These are phyloP conservation scores for Neopestalotiopsis sp. DNA, from an alignment of 2,329 filamentous ascomycete species.

Conservation along the genomic window DNA sequence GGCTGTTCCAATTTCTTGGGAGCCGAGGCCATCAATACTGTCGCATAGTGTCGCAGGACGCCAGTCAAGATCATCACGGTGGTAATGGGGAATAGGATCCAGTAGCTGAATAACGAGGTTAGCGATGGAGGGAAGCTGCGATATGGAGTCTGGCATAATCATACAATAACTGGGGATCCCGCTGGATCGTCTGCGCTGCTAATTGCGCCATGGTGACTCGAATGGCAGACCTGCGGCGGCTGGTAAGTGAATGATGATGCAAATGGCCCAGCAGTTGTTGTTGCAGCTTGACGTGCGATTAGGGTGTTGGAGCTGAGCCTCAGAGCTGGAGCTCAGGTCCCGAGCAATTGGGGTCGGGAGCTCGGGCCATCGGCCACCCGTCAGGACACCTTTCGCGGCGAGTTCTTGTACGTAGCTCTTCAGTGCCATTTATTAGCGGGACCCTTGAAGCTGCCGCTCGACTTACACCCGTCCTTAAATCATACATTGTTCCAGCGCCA, in stretches of 20 bases:
- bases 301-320: not conserved
- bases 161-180: conserved; percentile 98
- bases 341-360: not conserved
- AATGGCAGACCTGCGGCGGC: conserved; percentile 1
- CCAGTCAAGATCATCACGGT: conserved; percentile 98
- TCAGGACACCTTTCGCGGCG: conserved; percentile 17
- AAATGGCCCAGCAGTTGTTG: not conserved
- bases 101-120: conserved; percentile 70
- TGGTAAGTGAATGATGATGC: not conserved
- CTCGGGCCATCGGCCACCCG: conserved; percentile 13
- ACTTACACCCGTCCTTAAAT: not conserved
- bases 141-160: conserved; percentile 36
- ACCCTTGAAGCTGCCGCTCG: not conserved
- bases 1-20: conserved; percentile 82
- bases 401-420: not conserved
- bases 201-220: conserved; percentile 74
- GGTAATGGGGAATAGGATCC: conserved; percentile 97
- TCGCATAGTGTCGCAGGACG: conserved; percentile 93
- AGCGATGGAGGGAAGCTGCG: conserved; percentile 18
- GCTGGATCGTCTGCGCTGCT: conserved; percentile 91
- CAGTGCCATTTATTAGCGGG: not conserved
- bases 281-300: not conserved
- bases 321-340: not conserved
- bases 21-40: conserved; percentile 82
- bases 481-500: not conserved